Evolutionary conservation across 2,329 filamentous ascomycete species (phyloP).

Genomic region (Colletotrichum musae): DNA sequence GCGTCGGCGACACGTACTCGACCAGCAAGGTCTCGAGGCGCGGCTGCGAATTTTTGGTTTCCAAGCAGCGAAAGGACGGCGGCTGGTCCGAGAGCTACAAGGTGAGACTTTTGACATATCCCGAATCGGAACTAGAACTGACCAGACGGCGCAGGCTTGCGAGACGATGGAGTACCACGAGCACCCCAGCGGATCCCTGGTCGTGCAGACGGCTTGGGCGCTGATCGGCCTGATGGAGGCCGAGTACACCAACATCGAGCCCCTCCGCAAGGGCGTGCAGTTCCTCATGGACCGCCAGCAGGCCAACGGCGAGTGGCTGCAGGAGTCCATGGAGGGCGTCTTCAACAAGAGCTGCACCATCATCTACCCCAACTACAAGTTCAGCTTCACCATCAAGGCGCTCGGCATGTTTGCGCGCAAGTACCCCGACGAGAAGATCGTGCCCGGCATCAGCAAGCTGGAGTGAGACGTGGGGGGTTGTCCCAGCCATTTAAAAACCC

Average conservation of each 20-base stretch:
- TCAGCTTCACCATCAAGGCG: slow-evolving; percentile 94
- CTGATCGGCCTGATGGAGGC: slow-evolving; percentile 87
- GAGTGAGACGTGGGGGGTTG: neutral
- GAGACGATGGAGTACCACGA: slow-evolving; percentile 83
- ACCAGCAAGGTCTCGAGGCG: slow-evolving; percentile 79
- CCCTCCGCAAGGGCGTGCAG: slow-evolving; percentile 80
- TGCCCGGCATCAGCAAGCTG: slow-evolving; percentile 33
- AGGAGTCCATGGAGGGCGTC: slow-evolving; percentile 96
- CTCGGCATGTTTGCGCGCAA: slow-evolving; percentile 87
- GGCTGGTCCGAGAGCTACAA: slow-evolving; percentile 98
- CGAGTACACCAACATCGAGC: slow-evolving; percentile 81
- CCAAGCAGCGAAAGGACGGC: slow-evolving; percentile 88
- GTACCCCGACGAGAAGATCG: slow-evolving; percentile 76
- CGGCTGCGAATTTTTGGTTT: slow-evolving; percentile 88
- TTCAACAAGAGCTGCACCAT: slow-evolving; percentile 99
- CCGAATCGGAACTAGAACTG: neutral
- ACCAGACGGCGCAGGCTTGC: slow-evolving; percentile 69
- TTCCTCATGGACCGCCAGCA: slow-evolving; percentile 90
- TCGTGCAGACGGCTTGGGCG: slow-evolving; percentile 96
- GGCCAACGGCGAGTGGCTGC: slow-evolving; percentile 91
- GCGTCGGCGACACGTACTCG: slow-evolving; percentile 84
- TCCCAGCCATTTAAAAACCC: neutral
- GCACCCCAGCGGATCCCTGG: slow-evolving; percentile 82
- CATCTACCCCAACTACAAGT: slow-evolving; percentile 99
- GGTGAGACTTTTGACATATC: slow-evolving; percentile 54